phyloP scores from a whole-genome alignment of 176 grass and related monocot species.

The Oryza meyeriana region DNA sequence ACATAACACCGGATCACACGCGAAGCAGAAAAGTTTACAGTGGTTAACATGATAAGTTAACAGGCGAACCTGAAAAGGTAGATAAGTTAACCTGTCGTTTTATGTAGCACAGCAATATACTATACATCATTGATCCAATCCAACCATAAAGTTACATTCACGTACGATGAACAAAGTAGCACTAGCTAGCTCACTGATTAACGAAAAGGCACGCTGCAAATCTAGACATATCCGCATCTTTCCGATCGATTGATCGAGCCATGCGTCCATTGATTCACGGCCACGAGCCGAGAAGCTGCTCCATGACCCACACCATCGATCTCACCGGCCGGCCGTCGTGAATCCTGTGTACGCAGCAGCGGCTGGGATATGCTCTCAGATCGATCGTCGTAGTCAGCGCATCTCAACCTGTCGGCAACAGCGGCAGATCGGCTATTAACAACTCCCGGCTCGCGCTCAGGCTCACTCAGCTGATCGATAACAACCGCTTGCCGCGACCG shows the following conservation, averaged over 20 bases:
- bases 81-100: not conserved
- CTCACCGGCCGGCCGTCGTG: not conserved
- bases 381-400: not conserved
- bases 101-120: not conserved
- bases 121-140: not conserved
- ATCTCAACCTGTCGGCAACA: constrained; percentile 35
- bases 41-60: not conserved
- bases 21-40: not conserved
- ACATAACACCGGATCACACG: not conserved
- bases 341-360: not conserved
- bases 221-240: not conserved
- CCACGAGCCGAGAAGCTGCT: not conserved
- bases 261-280: not conserved
- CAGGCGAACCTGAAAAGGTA: not conserved
- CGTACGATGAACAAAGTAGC: constrained; percentile 17
- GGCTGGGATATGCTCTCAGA: not conserved
- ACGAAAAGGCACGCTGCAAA: not conserved
- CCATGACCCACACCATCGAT: not conserved
- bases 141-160: constrained; percentile 11
- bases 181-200: not conserved
- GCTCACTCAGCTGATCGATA: not conserved
- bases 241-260: not conserved
- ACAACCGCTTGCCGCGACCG: not conserved
- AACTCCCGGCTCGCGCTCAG: not conserved
- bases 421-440: constrained; percentile 22